Evolutionary conservation across 257 asterid genomes (phyloP).

Genomic region (Solanum ossicruentum): DNA sequence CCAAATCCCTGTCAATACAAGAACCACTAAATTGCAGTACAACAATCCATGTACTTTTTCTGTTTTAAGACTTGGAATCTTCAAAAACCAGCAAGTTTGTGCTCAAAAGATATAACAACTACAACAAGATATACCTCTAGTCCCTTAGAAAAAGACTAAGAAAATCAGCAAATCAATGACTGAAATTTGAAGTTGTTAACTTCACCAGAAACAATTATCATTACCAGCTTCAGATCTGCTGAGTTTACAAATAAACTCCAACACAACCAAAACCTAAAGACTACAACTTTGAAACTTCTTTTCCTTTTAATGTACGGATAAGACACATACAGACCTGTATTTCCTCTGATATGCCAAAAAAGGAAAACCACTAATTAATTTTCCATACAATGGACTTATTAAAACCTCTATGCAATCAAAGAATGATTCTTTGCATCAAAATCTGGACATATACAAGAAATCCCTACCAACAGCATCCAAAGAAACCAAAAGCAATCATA

Average conservation of each 20-base stretch:
- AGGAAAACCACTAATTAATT: not conserved
- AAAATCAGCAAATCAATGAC: not conserved
- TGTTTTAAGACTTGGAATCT: not conserved
- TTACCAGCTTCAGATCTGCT: not conserved
- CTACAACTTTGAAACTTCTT: not conserved
- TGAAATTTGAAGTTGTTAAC: not conserved
- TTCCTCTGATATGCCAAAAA: not conserved
- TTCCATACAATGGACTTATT: not conserved
- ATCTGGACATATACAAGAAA: not conserved
- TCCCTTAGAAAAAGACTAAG: not conserved
- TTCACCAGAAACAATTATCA: not conserved
- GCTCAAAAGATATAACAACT: not conserved
- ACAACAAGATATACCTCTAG: not conserved
- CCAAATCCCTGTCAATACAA: conserved; percentile 44
- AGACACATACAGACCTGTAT: not conserved
- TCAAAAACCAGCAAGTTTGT: not conserved
- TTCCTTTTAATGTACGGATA: not conserved
- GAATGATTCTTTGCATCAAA: not conserved
- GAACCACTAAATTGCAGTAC: not conserved
- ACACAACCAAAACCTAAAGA: not conserved
- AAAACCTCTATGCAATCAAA: not conserved
- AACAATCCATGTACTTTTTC: not conserved
- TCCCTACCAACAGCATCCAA: not conserved
- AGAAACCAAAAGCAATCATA: not conserved
- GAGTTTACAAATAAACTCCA: not conserved